Evolutionary conservation across 2,329 filamentous ascomycete genomes (phyloP).

Genomic region (Cucurbitaria berberidis): DNA sequence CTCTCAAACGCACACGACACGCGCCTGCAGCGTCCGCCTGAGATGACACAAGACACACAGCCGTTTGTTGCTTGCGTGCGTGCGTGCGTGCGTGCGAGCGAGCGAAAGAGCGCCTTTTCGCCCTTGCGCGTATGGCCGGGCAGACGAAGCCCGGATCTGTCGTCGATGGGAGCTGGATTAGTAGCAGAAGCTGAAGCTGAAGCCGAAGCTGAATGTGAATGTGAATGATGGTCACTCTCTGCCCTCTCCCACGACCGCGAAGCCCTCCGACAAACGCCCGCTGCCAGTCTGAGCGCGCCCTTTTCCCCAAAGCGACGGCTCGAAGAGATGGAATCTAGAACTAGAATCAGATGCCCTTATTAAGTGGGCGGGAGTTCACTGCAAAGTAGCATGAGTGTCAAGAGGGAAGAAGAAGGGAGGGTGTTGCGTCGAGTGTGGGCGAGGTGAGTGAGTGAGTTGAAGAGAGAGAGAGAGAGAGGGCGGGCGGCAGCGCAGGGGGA

Average conservation of each 20-base stretch:
- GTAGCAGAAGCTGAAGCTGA: conserved; percentile 33
- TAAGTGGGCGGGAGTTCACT: conserved; percentile 47
- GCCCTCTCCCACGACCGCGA: conserved; percentile 31
- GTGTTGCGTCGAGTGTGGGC: conserved; percentile 17
- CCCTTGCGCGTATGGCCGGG: conserved; percentile 22
- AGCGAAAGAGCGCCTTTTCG: conserved; percentile 23
- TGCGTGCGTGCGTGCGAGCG: no score
- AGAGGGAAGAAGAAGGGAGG: conserved; percentile 38
- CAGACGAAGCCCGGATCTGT: conserved; percentile 26
- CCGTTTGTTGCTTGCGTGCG: conserved; percentile 26
- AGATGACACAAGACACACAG: conserved; percentile 27
- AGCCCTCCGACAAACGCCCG: conserved; percentile 38
- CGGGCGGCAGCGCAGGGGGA: conserved; percentile 31
- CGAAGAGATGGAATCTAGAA: conserved; percentile 41
- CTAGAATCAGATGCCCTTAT: conserved; percentile 49
- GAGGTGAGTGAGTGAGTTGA: conserved; percentile 36
- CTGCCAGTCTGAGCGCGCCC: conserved; percentile 40
- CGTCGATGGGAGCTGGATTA: conserved; percentile 42
- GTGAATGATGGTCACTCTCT: conserved; percentile 45
- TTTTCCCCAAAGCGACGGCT: conserved; percentile 41
- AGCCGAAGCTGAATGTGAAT: no score
- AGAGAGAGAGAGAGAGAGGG: no score
- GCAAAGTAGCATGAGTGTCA: conserved; percentile 44
- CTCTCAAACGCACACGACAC: conserved; percentile 40
- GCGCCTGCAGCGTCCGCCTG: conserved; percentile 29